Percentiles rank a stretch among this genome's conserved stretches.
Conservation (phyloP, 1,284 basidiomycete genomes). For the Xanthoconium separans region DNA sequence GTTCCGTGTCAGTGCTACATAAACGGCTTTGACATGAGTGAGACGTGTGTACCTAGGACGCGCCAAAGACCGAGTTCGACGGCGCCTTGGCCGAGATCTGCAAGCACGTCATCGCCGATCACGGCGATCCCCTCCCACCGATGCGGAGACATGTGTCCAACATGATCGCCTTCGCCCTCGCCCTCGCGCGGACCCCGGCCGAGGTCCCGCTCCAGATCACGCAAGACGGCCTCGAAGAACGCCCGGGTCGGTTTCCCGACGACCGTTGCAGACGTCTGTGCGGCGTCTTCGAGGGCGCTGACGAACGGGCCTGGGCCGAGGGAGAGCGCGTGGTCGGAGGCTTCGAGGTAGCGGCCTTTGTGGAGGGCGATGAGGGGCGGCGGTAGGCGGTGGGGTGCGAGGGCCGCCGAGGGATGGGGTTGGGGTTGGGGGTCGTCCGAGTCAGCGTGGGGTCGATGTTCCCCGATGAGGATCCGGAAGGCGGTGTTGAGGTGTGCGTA, state of each 20-base stretch:
- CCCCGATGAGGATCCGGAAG: slow-evolving; percentile 56
- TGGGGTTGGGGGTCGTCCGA: neutral
- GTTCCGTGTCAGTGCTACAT: neutral
- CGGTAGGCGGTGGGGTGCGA: slow-evolving; percentile 14
- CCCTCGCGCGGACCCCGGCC: neutral
- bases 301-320: slow-evolving; percentile 74
- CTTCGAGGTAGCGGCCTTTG: slow-evolving; percentile 49
- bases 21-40: neutral
- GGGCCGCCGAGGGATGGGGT: too few species aligned
- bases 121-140: slow-evolving; percentile 47
- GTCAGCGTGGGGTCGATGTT: slow-evolving; percentile 3
- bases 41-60: slow-evolving; percentile 47
- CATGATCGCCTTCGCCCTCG: neutral
- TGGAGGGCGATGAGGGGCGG: slow-evolving; percentile 56
- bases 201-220: slow-evolving; percentile 39
- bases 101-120: slow-evolving; percentile 65
- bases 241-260: slow-evolving; percentile 63
- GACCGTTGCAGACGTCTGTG: slow-evolving; percentile 47
- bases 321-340: slow-evolving; percentile 49
- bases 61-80: slow-evolving; percentile 58
- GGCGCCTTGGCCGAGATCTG: slow-evolving; percentile 66
- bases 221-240: slow-evolving; percentile 62
- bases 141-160: too few species aligned
- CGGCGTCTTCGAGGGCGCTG: slow-evolving; percentile 57
- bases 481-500: slow-evolving; percentile 64